Percentiles rank a stretch among this genome's conserved stretches.
Evolutionary conservation across 805 yeast genomes (phyloP).

Genomic region (Cyberlindnera americana): DNA sequence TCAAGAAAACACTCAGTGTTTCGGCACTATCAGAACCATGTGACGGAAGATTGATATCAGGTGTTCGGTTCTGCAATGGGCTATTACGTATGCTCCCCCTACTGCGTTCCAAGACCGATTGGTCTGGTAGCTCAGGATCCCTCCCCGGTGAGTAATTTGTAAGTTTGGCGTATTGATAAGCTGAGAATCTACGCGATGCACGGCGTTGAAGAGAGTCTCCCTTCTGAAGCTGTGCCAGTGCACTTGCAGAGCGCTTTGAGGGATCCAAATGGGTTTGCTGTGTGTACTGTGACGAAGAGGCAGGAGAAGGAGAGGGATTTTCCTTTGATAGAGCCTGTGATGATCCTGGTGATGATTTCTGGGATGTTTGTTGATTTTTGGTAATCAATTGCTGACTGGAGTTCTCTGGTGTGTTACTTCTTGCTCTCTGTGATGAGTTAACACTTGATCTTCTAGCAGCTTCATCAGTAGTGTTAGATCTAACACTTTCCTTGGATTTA

Average conservation of each 20-base stretch:
- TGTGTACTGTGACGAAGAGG: too few species aligned
- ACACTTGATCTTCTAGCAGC: slow-evolving; percentile 7
- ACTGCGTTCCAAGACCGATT: slow-evolving; percentile 18
- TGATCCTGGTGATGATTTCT: neutral
- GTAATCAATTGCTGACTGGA: neutral
- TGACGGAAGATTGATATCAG: neutral
- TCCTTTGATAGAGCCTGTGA: neutral
- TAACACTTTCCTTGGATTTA: slow-evolving; percentile 24
- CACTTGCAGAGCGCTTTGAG: slow-evolving; percentile 37
- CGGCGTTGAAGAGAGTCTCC: slow-evolving; percentile 83
- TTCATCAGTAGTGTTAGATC: slow-evolving; percentile 15
- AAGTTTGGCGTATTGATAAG: slow-evolving; percentile 83
- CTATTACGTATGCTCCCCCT: slow-evolving; percentile 13
- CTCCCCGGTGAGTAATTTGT: slow-evolving; percentile 41
- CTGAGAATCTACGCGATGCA: slow-evolving; percentile 91
- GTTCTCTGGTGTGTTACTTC: slow-evolving; percentile 8
- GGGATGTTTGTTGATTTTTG: slow-evolving; percentile 1
- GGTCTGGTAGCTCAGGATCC: slow-evolving; percentile 28
- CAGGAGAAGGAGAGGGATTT: too few species aligned
- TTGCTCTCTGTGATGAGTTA: slow-evolving; percentile 3
- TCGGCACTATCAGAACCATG: neutral
- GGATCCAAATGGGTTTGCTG: slow-evolving; percentile 13
- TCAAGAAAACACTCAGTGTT: slow-evolving; percentile 40
- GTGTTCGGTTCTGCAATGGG: slow-evolving; percentile 10
- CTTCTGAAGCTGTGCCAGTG: slow-evolving; percentile 73